Evolutionary conservation across 257 asterid genomes (phyloP), one percentile per base, ranked within the genome.

Genomic region (Capsicum pubescens): DNA sequence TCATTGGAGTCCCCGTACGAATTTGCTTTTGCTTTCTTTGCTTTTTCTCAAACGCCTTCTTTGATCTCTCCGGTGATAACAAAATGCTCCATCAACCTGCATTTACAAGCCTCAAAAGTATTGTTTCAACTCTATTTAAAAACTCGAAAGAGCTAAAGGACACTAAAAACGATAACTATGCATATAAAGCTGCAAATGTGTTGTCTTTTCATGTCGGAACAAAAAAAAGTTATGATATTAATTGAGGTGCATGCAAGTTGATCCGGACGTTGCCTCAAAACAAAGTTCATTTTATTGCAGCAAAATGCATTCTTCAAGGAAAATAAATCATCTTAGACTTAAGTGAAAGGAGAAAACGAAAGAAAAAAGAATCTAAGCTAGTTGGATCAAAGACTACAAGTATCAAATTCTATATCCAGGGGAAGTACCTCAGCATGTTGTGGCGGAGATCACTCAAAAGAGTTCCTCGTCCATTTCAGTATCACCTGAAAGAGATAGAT

Each of bases 71-170:
- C 0, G 93, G 96, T 9, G 97, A 90, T 86, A 95, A 84, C 90
- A 95, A 63, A 71, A 42, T 95, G 98, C 87, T 95, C 98, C 98
- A 95, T 95, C 91, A 95, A 70, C 98, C 98, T 95, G 89, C 71
- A 84, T 56, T 35, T 52, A 21, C 81, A 74, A 48, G 60, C 80
- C 80, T 74, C 10, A 48, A 61, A 46, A 63, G 60, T 72, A n/a
- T 6, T 50, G 19, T 19, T 48, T 72, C 56, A 67, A 36, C 17
- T 48, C 12, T 11, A 19, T 48, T 1, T 46, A 32, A 0, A 11
- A 74, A 74, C 59, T 13, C 21, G 61, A 74, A 50, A 15, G 8
- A 3, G 8, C 2, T 6, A 15, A 68, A 68, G 52, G 13, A 36
- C 77, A 68, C n/a, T 3, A 8, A 36, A 68, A 68, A 68, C 11